Evolutionary conservation across 108 stramenopile species (phyloP).

Genomic region (Schizochytrium sp.): DNA sequence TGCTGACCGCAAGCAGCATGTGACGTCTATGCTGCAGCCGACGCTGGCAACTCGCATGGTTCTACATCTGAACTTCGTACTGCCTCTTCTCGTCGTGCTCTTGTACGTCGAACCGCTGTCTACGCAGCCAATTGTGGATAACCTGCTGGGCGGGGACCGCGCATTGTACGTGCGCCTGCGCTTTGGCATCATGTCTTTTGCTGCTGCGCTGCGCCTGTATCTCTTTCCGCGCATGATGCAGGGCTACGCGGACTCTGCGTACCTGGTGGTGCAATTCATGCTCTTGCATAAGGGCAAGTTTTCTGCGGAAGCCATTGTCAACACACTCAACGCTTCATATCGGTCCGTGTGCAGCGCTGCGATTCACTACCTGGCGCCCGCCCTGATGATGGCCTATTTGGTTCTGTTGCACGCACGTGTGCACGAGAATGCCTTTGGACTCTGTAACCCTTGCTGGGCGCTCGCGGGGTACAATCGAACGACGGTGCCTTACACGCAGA

Average conservation of each 20-base stretch:
- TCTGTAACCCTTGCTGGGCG: background rate
- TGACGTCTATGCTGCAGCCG: background rate
- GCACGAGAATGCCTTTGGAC: background rate
- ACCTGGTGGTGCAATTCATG: background rate
- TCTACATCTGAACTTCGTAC: background rate
- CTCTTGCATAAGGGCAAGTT: background rate
- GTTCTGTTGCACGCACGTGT: background rate
- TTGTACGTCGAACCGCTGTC: background rate
- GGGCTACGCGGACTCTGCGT: background rate
- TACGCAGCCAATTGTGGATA: background rate
- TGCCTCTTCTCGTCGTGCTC: background rate
- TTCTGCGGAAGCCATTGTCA: background rate
- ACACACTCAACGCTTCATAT: background rate
- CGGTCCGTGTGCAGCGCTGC: background rate
- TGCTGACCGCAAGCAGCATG: background rate
- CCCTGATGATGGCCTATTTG: background rate
- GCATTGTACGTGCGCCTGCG: background rate
- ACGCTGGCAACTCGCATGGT: background rate
- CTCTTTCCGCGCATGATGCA: slow-evolving; percentile 1
- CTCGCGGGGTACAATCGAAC: background rate
- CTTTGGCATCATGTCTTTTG: background rate
- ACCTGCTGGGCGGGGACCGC: background rate
- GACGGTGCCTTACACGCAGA: background rate
- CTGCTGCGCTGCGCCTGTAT: background rate
- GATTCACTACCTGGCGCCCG: background rate